Evolutionary conservation across 257 asterid species (phyloP).

Genomic region (Gentiana straminea): DNA sequence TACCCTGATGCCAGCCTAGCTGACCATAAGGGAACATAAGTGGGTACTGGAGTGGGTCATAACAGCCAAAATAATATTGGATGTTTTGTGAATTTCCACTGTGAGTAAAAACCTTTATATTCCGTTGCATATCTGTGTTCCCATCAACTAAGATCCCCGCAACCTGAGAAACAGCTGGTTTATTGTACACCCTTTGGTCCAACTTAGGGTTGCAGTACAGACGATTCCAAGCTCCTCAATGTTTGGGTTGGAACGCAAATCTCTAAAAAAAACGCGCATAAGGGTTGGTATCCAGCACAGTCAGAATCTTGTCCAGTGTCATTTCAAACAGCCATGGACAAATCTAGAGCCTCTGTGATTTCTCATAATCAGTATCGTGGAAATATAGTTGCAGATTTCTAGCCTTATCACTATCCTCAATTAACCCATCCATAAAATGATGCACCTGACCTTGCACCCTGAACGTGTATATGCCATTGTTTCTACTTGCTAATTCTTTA

Average conservation of each 20-base stretch:
- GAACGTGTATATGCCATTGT: background rate
- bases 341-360: background rate
- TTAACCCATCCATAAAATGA: background rate
- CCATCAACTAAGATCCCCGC: background rate
- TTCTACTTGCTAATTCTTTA: background rate
- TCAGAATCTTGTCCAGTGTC: background rate
- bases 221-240: background rate
- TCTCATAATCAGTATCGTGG: background rate
- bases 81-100: background rate
- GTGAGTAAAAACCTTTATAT: background rate
- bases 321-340: background rate
- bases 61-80: background rate
- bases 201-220: background rate
- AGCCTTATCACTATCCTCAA: background rate
- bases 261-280: background rate
- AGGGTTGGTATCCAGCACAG: background rate
- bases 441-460: background rate
- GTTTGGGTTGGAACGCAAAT: background rate
- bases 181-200: background rate
- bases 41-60: conserved; percentile 8
- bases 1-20: background rate
- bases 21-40: background rate
- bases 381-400: background rate
- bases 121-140: background rate
- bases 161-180: background rate